phyloP scores from a whole-genome alignment of 495 filamentous ascomycete species.

The Lasiosphaeria ovina region DNA sequence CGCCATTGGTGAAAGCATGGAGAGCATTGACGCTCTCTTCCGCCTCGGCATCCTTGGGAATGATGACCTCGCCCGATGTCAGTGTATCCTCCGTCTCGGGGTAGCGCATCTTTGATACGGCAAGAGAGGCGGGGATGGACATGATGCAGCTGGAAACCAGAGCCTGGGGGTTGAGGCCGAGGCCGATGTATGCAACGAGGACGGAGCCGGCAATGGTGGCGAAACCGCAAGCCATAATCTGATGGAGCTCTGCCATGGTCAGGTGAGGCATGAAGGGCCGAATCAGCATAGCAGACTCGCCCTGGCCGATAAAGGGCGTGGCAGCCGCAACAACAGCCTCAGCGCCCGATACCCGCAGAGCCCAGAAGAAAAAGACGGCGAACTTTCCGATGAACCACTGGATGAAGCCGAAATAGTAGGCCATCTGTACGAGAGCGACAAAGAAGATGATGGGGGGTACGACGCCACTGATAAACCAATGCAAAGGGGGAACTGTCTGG shows the following conservation, averaged over 20 bases:
- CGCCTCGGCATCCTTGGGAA: slow-evolving; percentile 74
- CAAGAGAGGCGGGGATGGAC: slow-evolving; percentile 86
- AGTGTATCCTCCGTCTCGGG: slow-evolving; percentile 84
- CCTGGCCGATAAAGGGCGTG: slow-evolving; percentile 93
- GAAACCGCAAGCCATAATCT: slow-evolving; percentile 78
- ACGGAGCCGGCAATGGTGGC: slow-evolving; percentile 69
- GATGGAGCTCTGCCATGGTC: slow-evolving; percentile 82
- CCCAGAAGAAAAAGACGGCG: slow-evolving; percentile 88
- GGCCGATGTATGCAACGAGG: slow-evolving; percentile 72
- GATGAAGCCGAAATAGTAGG: slow-evolving; percentile 73
- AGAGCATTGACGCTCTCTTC: slow-evolving; percentile 66
- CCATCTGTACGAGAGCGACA: slow-evolving; percentile 77
- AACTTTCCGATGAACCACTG: slow-evolving; percentile 89
- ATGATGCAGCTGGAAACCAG: slow-evolving; percentile 92
- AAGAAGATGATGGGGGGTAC: slow-evolving; percentile 91
- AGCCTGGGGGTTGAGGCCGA: slow-evolving; percentile 79
- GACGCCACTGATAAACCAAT: slow-evolving; percentile 71
- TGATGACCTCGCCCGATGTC: slow-evolving; percentile 72
- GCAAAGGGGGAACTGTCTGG: slow-evolving; percentile 34
- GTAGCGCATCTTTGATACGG: slow-evolving; percentile 82
- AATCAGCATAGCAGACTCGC: slow-evolving; percentile 90
- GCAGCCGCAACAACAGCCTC: slow-evolving; percentile 90
- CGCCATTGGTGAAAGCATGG: slow-evolving; percentile 82
- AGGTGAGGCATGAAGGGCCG: slow-evolving; percentile 79
- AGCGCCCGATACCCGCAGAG: slow-evolving; percentile 83